Evolutionary conservation across 805 yeast genomes (phyloP).

Genomic region (Nakazawaea pomicola): DNA sequence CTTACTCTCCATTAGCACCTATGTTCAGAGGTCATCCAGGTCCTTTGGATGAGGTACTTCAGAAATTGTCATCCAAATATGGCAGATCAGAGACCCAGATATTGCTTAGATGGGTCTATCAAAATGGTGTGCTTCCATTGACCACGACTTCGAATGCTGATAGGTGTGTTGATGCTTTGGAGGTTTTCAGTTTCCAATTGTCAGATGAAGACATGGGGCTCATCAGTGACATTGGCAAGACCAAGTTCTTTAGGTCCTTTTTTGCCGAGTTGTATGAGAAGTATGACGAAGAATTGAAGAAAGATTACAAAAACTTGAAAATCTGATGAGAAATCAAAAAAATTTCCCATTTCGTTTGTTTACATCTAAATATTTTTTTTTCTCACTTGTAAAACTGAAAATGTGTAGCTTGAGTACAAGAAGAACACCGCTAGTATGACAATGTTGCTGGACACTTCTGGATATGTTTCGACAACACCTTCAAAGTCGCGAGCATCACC

Average conservation of each 20-base stretch:
- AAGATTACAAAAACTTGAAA: slow-evolving; percentile 2
- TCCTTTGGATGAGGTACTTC: slow-evolving; percentile 28
- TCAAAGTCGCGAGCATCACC: not conserved
- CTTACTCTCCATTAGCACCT: slow-evolving; percentile 43
- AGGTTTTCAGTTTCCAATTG: slow-evolving; percentile 28
- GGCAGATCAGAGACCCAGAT: slow-evolving; percentile 33
- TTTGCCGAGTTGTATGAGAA: slow-evolving; percentile 18
- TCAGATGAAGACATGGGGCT: slow-evolving; percentile 24
- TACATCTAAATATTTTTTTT: no score
- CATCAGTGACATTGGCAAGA: slow-evolving; percentile 23
- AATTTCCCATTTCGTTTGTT: no score
- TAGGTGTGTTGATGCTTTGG: slow-evolving; percentile 34
- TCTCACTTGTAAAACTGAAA: no score
- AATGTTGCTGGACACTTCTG: not conserved
- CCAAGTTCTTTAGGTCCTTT: slow-evolving; percentile 21
- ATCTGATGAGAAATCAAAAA: no score
- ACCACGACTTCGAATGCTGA: slow-evolving; percentile 39
- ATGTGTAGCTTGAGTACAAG: no score
- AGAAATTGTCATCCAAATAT: slow-evolving; percentile 29
- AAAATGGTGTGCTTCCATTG: slow-evolving; percentile 37
- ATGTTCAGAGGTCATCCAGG: slow-evolving; percentile 29
- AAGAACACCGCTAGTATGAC: not conserved
- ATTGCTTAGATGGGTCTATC: slow-evolving; percentile 39
- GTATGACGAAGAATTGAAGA: slow-evolving; percentile 14
- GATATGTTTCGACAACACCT: not conserved